Evolutionary conservation across 768 basidiomycete species (phyloP), one percentile per base, ranked within the genome.

Genomic region (Agaricus sinodeliciosus): DNA sequence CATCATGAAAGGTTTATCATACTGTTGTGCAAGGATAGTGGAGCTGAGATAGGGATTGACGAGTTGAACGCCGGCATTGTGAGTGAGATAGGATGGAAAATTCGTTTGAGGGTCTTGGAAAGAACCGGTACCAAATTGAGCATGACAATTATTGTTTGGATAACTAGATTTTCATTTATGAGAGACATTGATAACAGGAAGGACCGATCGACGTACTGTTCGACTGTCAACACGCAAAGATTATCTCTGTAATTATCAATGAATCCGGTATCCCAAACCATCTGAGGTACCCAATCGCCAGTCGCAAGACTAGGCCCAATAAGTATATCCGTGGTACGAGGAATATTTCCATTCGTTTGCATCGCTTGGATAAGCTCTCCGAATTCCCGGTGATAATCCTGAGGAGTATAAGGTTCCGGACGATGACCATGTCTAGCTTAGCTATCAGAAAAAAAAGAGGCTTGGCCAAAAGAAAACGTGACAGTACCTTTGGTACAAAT

Each of bases 241-340:
- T 68, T 66, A 16, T 71, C 62, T n/a, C 60, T 64, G 54, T 72
- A 82, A 2, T 65, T 56, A 27, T 71, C 65, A 26, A 79, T 65
- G 51, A 77, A 84, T 2, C 76, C 76, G 0, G 80, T 77, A 36
- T 76, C 64, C 73, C 75, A 79, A 2, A 80, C 66, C 25, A 67
- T 55, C 56, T 73, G 64, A 1, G 73, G 79, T 6, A 62, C 64
- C 81, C 81, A 84, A 9, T 64, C 64, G 6, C 73, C 77, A 39
- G 74, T 77, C 22, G 81, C 79, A n/a, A 86, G 62, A 55, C 76
- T 83, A 0, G 85, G 87, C 0, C 79, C 85, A 52, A 86, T 71
- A 56, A 89, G 77, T n/a, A 59, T 45, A 15, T 69, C 66, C 36
- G 68, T 69, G 12, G 31, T 19, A 26, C 65, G 65, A 2, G 61